Evolutionary conservation across 75 land plant genomes (phyloP).

Genomic region (Sequoiadendron giganteum): DNA sequence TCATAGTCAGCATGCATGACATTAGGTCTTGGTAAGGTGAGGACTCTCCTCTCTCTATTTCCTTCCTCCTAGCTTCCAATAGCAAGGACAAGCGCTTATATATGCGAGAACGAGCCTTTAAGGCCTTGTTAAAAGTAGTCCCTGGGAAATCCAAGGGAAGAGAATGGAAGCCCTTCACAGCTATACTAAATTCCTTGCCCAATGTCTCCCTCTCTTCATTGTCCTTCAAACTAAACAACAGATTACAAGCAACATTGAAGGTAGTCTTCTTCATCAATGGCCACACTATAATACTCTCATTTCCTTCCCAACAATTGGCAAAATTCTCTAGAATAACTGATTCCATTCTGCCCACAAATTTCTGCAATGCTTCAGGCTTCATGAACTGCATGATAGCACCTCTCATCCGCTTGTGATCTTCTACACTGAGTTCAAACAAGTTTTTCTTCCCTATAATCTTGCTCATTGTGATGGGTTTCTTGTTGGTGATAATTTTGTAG

Average conservation of each 20-base stretch:
- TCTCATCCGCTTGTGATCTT: constrained; percentile 17
- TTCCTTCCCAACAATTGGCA: not conserved
- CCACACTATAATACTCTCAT: constrained; percentile 16
- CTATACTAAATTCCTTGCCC: constrained; percentile 10
- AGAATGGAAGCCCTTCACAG: constrained; percentile 9
- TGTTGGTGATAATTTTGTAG: not conserved
- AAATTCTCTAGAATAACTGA: constrained; percentile 9
- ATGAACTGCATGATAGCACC: constrained; percentile 22
- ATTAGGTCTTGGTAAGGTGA: not conserved
- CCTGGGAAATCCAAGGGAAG: constrained; percentile 21
- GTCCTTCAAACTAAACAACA: constrained; percentile 23
- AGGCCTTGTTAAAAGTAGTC: constrained; percentile 2
- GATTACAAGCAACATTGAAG: constrained; percentile 24
- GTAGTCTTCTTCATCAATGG: constrained; percentile 32
- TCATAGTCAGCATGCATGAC: not conserved
- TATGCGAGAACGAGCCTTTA: constrained; percentile 11
- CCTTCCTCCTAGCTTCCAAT: no score
- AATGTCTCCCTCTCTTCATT: constrained; percentile 15
- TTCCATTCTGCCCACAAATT: constrained; percentile 14
- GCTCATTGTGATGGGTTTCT: not conserved
- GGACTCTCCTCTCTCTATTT: not conserved
- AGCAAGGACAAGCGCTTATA: not conserved
- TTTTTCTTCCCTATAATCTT: not conserved
- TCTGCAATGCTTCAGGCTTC: constrained; percentile 28
- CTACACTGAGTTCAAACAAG: constrained; percentile 14